Evolutionary conservation across 2,329 filamentous ascomycete genomes (phyloP).

Genomic region (Hysterium pulicare): DNA sequence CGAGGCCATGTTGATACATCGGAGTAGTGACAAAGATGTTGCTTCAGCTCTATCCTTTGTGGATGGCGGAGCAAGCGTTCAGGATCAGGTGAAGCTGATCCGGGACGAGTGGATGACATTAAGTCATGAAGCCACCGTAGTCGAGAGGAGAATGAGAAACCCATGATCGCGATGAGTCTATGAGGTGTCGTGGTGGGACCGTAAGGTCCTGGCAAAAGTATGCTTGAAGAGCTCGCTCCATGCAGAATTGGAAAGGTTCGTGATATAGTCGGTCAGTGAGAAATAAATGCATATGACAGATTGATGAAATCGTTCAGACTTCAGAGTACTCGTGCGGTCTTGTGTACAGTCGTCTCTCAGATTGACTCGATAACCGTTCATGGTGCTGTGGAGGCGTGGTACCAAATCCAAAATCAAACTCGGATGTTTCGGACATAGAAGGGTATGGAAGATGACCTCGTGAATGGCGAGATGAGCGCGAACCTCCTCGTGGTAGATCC

Average conservation of each 20-base stretch:
- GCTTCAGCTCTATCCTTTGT: not conserved
- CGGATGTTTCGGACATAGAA: slow-evolving; percentile 36
- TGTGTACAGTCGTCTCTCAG: slow-evolving; percentile 1
- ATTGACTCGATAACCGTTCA: not conserved
- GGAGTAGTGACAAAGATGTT: not conserved
- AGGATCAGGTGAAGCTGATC: too few relatives aligned
- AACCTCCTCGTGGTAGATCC: slow-evolving; percentile 23
- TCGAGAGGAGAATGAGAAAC: too few relatives aligned
- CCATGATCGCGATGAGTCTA: too few relatives aligned
- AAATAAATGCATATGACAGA: too few relatives aligned
- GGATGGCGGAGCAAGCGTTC: not conserved
- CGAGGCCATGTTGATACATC: slow-evolving; percentile 1
- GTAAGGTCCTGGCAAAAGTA: too few relatives aligned
- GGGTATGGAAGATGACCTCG: slow-evolving; percentile 32
- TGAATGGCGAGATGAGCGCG: slow-evolving; percentile 23
- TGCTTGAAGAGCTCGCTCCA: too few relatives aligned
- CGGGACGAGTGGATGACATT: too few relatives aligned
- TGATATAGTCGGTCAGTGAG: too few relatives aligned
- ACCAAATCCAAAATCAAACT: slow-evolving; percentile 21
- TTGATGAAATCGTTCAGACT: not conserved
- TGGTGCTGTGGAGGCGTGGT: slow-evolving; percentile 10
- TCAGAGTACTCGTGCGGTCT: slow-evolving; percentile 2
- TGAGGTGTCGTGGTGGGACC: too few relatives aligned
- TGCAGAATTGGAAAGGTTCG: too few relatives aligned
- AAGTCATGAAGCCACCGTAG: too few relatives aligned